These are phyloP conservation scores for Porcisia deanei DNA, from an alignment of 208 protist genomes.

Conservation along the genomic window DNA sequence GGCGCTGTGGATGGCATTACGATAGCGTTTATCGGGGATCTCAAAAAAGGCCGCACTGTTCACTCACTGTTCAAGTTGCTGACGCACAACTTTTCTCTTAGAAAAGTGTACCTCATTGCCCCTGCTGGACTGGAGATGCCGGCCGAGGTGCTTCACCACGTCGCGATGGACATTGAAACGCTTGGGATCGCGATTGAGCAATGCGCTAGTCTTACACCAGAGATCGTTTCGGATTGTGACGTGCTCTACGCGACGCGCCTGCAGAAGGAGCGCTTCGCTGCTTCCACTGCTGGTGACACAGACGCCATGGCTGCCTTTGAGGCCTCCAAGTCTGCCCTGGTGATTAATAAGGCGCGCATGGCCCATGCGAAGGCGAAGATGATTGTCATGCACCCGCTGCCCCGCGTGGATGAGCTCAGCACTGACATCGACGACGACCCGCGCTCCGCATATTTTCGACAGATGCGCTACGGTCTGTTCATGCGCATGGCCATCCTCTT, in stretches of 20 bases:
- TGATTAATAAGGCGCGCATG: conserved; percentile 75
- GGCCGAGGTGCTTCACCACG: conserved; percentile 62
- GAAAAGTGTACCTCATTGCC: conserved; percentile 89
- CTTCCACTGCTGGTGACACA: conserved; percentile 40
- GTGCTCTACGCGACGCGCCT: conserved; percentile 97
- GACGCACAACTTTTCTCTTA: conserved; percentile 82
- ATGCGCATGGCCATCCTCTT: conserved; percentile 98
- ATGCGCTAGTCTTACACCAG: conserved; percentile 30
- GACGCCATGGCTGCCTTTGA: conserved; percentile 85
- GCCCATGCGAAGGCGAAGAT: conserved; percentile 79
- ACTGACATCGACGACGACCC: conserved; percentile 93
- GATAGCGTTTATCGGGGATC: conserved; percentile 96
- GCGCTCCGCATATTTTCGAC: conserved; percentile 97
- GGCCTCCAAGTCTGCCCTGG: conserved; percentile 69
- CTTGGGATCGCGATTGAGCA: conserved; percentile 50
- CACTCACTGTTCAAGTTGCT: conserved; percentile 95
- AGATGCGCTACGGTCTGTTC: conserved; percentile 98
- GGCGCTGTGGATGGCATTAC: conserved; percentile 88
- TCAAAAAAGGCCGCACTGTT: conserved; percentile 97
- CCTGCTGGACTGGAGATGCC: conserved; percentile 92
- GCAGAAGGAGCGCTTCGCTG: conserved; percentile 97
- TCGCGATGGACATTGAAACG: conserved; percentile 41
- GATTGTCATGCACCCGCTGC: conserved; percentile 98
- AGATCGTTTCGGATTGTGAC: conserved; percentile 89
- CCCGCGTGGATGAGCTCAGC: conserved; percentile 96